Base-by-base conservation (phyloP, 176 grass and related monocot species). In the Oryza punctata region DNA sequence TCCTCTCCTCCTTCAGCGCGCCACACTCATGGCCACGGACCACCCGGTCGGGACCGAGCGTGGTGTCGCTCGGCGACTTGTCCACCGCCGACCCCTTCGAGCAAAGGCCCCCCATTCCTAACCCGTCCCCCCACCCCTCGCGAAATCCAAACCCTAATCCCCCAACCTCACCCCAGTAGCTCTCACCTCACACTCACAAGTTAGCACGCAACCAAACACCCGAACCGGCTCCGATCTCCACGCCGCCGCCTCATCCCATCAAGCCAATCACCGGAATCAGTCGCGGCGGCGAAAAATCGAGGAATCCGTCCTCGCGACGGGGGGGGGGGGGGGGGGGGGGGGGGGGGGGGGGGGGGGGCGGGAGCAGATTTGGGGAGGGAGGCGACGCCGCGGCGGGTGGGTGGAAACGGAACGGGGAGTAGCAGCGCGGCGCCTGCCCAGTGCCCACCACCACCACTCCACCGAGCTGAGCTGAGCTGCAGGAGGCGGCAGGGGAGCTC, bases 11-110 rank as follows among this genome's bases (percentile, higher is more conserved):
- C 66, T 87, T 83, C 47, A 29, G 46, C 13, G 18, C 44, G 23
- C 32, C 69, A 33, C 75, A 78, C 37, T 93, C 89, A 2, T 82
- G 50, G 78, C 65, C 73, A 45, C 88, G 80, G 67, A 82, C 78
- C 21, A 83, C 76, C 23, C 85, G 73, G 63, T 88, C 90, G 4
- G 76, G 81, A 21, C 88, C 93, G 21, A 95, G 87, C 63, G 89
- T 98, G 77, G 93, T 93, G 61, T 98, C 96, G 50, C 93, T 98
- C 45, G 96, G 96, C 54, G 96, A 98, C 85, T 96, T 98, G 87
- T 95, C 91, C 52, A 95, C 93, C 40, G 93, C 96, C 57, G 93
- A 90, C 67, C 89, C 82, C 85, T 85, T 98, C 14, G 96, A 92
- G 79, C 96, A 98, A 65, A 95, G 14, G n/a, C 85, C 89, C 54